A percentile compares a stretch with the other conserved stretches of the same genome.
phyloP scores from a whole-genome alignment of 495 filamentous ascomycete species.

The Paragyromitra xinjiangensis region DNA sequence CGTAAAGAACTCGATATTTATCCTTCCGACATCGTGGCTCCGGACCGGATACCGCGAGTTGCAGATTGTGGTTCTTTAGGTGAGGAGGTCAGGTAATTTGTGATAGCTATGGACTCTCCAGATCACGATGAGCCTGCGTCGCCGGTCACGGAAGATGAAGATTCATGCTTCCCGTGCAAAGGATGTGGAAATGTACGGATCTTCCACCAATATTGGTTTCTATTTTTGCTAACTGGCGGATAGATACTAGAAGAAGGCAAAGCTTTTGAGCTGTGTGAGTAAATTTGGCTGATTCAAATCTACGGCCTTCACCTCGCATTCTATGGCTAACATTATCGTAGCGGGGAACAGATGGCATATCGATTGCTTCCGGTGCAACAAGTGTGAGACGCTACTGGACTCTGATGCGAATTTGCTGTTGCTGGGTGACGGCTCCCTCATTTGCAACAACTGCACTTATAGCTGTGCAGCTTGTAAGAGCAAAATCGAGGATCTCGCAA shows the following conservation, averaged over 20 bases:
- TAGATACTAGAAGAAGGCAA: conserved; percentile 98
- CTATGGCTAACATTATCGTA: conserved; percentile 59
- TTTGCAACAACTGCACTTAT: conserved; percentile 99
- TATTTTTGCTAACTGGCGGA: conserved; percentile 72
- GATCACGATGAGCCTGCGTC: conserved; percentile 79
- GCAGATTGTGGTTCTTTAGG: conserved; percentile 30
- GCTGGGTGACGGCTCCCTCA: conserved; percentile 95
- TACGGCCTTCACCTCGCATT: conserved; percentile 6
- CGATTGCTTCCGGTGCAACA: conserved; percentile 98
- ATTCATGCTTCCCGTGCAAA: conserved; percentile 90
- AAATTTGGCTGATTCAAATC: conserved; percentile 17
- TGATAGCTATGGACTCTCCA: conserved; percentile 65
- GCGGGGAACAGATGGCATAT: conserved; percentile 99
- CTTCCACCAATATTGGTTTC: conserved; percentile 68
- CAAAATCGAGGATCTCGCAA: conserved; percentile 98
- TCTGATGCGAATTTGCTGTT: conserved; percentile 97
- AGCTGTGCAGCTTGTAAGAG: conserved; percentile 96
- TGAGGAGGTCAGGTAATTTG: conserved; percentile 44
- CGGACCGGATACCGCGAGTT: conserved; percentile 58
- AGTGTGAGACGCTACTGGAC: conserved; percentile 92
- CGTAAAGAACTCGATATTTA: conserved; percentile 17
- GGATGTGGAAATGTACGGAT: conserved; percentile 88
- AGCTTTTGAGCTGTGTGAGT: conserved; percentile 95
- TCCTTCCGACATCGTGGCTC: conserved; percentile 41
- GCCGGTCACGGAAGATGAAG: conserved; percentile 81